phyloP scores from a whole-genome alignment of 176 grass and related monocot species.

The Triticum timopheevii region DNA sequence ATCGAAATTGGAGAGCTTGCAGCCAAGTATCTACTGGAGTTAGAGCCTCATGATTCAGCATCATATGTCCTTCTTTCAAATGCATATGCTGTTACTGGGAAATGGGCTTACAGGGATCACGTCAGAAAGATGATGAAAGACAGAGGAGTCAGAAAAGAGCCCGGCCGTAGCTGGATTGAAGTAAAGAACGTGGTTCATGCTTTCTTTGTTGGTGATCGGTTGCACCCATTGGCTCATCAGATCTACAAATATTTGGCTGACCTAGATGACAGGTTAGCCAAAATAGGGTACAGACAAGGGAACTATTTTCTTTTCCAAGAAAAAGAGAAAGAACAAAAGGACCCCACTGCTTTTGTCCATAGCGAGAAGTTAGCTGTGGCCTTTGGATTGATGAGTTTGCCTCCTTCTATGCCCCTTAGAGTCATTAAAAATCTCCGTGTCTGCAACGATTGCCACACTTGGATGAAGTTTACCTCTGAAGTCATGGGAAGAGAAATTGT shows the following conservation, averaged over 20 bases:
- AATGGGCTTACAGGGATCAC: constrained; percentile 65
- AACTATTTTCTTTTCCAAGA: constrained; percentile 55
- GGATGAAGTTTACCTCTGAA: constrained; percentile 62
- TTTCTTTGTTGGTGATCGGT: constrained; percentile 68
- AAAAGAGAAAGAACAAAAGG: constrained; percentile 54
- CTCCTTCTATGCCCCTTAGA: constrained; percentile 49
- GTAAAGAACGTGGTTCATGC: constrained; percentile 61
- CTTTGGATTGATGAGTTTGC: constrained; percentile 54
- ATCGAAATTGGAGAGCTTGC: constrained; percentile 65
- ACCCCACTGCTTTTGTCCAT: constrained; percentile 45
- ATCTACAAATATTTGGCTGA: constrained; percentile 52
- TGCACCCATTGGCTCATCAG: constrained; percentile 46
- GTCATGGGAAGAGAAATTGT: constrained; percentile 47
- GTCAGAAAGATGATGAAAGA: constrained; percentile 80
- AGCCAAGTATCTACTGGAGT: constrained; percentile 60
- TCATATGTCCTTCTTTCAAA: constrained; percentile 73
- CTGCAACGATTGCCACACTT: constrained; percentile 65
- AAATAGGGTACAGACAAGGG: constrained; percentile 64
- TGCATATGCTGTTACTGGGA: constrained; percentile 63
- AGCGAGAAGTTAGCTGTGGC: constrained; percentile 69
- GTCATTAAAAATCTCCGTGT: constrained; percentile 76
- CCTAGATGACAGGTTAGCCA: constrained; percentile 46
- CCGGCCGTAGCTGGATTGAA: constrained; percentile 57
- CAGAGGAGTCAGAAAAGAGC: constrained; percentile 68
- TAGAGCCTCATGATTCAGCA: constrained; percentile 63